Base-by-base conservation (phyloP, 306 rosid species). In the Trichosanthes truncata region DNA sequence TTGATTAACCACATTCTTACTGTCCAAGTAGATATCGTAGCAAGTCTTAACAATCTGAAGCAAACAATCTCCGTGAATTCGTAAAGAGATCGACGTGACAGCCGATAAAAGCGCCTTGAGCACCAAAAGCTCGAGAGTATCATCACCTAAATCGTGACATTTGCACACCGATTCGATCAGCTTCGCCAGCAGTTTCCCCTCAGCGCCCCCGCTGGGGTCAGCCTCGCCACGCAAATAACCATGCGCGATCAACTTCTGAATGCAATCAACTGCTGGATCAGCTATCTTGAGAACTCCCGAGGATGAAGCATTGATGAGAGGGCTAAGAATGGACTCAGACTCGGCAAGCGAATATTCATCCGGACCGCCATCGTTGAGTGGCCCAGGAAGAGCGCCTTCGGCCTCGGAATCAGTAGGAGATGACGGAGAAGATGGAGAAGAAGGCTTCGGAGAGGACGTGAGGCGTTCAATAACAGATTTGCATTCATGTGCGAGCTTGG, bases 171-270 rank as follows among this genome's bases (percentile, higher is more conserved):
- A 90, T 81, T 93, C 98, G 45, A 96, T 90, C 86, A 96, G 26
- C 40, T 57, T 89, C n/a, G 96, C 81, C 53, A 96, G 86, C 23
- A 96, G 81, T 82, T 89, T 93, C 9, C 94, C 97, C 83, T 93
- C 99, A 0, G 82, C 75, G 5, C 81, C 89, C 1, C 91, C 93
- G 5, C 84, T 78, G 0, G 93, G 89, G 36, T 96, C 99, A 1
- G 89, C 98, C 87, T 96, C 99, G 4, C 99, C 99, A 25, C 98
- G 97, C 52, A 96, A 81, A 85, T 87, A 91, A 21, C 99, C 98
- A 20, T 91, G 83, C 23, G 98, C 94, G 62, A 96, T 91, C 60
- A 96, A 82, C 84, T 90, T 96, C 94, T 96, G 99, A 79, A 91
- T 90, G 60, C 94, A 90, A 59, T 96, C 98, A 26, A 93, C 94